Evolutionary conservation across 2,329 filamentous ascomycete genomes (phyloP), one percentile per base, ranked within the genome.

Genomic region (Neofusicoccum sp.): DNA sequence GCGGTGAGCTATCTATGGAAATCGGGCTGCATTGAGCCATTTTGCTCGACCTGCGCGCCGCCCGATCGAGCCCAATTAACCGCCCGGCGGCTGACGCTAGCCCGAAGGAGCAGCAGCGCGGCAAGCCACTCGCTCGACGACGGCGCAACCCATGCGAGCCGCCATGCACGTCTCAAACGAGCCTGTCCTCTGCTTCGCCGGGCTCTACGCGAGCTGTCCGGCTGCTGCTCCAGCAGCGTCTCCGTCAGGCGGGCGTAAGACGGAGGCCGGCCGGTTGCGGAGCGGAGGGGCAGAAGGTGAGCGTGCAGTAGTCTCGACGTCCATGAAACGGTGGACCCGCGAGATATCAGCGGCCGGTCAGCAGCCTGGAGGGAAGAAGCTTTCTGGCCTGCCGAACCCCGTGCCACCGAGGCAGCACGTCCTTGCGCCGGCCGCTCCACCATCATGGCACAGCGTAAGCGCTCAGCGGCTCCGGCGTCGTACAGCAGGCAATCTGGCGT

Each of bases 361-460:
- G 40, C 16, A 11, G 20, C 11, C 24, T 30, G 1, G 4, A 45
- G 24, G 1, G 8, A 44, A 44, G 30, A 24, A 45, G 30, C 20
- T 24, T 45, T 45, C 43, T 43, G 40, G 24, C 4, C 43, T 53
- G 48, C 48, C 48, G 48, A 53, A 53, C 4, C 20, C 48, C 12
- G 48, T 53, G 34, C 48, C 24, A 40, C 33, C 12, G 16, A 1
- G 5, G 24, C 11, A n/a, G 16, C 14, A 14, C 6, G 9, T 8
- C 9, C 20, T 14, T 40, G 36, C 11, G 36, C n/a, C 36, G 36
- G 5, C 36, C 31, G n/a, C 16, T 24, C 11, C 28, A n/a, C 30
- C 47, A 36, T 1, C 47, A 14, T 51, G 31, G 48, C 51, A 56
- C 51, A 20, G 51, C 51, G n/a, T 56, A 56, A 56, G 51, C 51